These are phyloP conservation scores for Neonectria hederae DNA, from an alignment of 2,329 filamentous ascomycete genomes.

Conservation along the genomic window DNA sequence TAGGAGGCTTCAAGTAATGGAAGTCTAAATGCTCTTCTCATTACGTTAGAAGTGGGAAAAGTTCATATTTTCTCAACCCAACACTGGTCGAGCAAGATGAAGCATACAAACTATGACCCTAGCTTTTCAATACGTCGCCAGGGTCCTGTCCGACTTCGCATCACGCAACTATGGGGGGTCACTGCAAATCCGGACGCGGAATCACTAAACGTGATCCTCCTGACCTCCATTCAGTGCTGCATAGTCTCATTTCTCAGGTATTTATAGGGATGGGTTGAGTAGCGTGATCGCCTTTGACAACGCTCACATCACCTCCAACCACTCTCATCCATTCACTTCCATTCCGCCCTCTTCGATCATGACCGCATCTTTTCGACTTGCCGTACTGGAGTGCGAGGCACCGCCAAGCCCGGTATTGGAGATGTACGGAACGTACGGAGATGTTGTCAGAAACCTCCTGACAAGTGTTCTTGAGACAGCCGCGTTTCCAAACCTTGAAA, in stretches of 20 bases:
- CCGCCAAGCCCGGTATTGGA: constrained; percentile 13
- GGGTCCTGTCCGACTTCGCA: background rate
- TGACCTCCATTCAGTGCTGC: background rate
- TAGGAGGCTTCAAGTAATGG: background rate
- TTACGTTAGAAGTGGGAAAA: background rate
- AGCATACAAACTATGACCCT: background rate
- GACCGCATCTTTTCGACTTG: constrained; percentile 16
- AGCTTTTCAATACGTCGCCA: background rate
- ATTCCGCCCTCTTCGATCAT: background rate
- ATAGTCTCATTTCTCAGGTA: background rate
- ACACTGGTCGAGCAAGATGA: background rate
- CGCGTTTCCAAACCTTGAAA: background rate
- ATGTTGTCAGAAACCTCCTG: constrained; percentile 20
- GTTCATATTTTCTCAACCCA: background rate
- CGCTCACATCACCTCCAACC: background rate
- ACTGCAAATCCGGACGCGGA: background rate
- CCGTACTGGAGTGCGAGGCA: constrained; percentile 26
- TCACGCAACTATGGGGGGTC: background rate
- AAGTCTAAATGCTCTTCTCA: background rate
- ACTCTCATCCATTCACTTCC: background rate
- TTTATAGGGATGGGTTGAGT: background rate
- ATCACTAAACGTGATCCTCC: background rate
- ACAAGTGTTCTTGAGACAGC: constrained; percentile 8
- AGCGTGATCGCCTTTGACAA: background rate
- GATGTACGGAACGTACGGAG: constrained; percentile 28